phyloP scores from a whole-genome alignment of 176 grass and related monocot genomes.

The Dendrocalamus sinicus region DNA sequence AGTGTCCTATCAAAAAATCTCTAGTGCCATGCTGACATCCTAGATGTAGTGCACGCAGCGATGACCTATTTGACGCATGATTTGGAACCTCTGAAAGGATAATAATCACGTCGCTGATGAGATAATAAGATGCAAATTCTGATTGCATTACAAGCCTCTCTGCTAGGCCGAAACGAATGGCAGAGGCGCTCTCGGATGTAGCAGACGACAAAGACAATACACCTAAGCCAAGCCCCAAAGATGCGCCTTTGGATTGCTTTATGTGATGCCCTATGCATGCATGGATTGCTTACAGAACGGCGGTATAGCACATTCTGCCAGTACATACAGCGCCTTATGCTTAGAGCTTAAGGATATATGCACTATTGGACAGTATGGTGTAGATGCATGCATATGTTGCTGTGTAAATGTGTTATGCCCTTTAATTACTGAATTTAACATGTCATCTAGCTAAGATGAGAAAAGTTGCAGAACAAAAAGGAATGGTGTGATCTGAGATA shows the following conservation, averaged over 20 bases:
- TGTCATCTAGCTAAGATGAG: not conserved
- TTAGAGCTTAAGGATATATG: not conserved
- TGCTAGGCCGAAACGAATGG: not conserved
- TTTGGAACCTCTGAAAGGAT: not conserved
- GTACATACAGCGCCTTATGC: not conserved
- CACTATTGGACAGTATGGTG: not conserved
- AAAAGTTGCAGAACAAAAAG: not conserved
- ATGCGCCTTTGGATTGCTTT: slow-evolving; percentile 4
- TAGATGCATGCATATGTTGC: not conserved
- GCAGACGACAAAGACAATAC: not conserved
- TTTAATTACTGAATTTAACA: slow-evolving; percentile 19
- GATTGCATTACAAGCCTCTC: not conserved
- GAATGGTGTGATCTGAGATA: not conserved
- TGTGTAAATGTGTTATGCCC: not conserved
- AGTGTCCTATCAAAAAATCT: not conserved
- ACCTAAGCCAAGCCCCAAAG: slow-evolving; percentile 10
- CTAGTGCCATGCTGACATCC: not conserved
- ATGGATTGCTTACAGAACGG: not conserved
- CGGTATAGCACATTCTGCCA: not conserved
- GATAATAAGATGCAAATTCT: not conserved
- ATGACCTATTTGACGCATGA: not conserved
- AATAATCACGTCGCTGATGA: not conserved
- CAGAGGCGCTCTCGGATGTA: slow-evolving; percentile 3
- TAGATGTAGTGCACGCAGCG: not conserved
- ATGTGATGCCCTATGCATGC: not conserved